A percentile compares a stretch with the other conserved stretches of the same genome.
Conservation (phyloP, 306 rosid genomes). For the Calophaca sinica region DNA sequence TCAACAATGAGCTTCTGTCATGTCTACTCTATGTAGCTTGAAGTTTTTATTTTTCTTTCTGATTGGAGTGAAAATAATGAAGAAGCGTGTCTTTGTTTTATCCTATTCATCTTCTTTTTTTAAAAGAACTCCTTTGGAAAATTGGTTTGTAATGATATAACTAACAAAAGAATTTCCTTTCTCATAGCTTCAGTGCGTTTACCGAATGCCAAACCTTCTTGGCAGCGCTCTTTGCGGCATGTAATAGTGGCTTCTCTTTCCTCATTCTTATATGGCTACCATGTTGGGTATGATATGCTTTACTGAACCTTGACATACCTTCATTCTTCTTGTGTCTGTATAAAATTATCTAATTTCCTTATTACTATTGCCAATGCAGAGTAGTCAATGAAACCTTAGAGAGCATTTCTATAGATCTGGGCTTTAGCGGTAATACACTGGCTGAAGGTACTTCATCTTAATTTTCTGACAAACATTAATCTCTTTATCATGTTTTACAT, state of each 20-base stretch:
- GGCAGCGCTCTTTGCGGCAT: conserved; percentile 72
- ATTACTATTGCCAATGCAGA: conserved; percentile 56
- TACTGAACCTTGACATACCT: conserved; percentile 43
- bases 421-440: conserved; percentile 77
- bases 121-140: not conserved
- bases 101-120: not conserved
- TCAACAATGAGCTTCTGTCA: conserved; percentile 32
- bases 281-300: conserved; percentile 66
- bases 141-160: conserved; percentile 30
- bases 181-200: conserved; percentile 51
- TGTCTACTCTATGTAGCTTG: not conserved
- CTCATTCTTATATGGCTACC: conserved; percentile 86
- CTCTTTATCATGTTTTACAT: conserved; percentile 26
- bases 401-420: conserved; percentile 80
- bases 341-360: conserved; percentile 41
- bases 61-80: conserved; percentile 12
- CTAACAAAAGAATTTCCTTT: conserved; percentile 47
- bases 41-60: conserved; percentile 7
- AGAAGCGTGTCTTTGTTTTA: not conserved
- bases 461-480: conserved; percentile 25
- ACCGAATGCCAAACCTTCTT: conserved; percentile 65
- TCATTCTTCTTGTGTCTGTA: conserved; percentile 15
- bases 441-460: conserved; percentile 69
- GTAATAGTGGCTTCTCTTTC: conserved; percentile 72
- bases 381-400: conserved; percentile 91